Conservation (phyloP, 192 early-diverging fungal species). For the Linnemannia schmuckeri region DNA sequence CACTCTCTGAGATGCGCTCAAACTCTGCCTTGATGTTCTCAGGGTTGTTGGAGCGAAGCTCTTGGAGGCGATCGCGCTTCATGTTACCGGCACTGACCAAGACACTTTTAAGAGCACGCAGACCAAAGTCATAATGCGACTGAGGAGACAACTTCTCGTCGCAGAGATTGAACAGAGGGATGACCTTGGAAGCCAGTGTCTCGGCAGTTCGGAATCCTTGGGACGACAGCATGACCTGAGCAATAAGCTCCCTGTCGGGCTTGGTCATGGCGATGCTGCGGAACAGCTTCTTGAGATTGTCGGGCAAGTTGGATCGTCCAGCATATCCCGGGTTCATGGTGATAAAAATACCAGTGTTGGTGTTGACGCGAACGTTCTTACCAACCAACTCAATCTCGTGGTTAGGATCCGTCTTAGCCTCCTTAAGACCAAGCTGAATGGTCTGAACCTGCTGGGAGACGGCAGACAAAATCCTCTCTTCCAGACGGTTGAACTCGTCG, state of each 20-base stretch:
- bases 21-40: conserved; percentile 56
- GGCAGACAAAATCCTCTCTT: conserved; percentile 97
- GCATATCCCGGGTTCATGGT: conserved; percentile 99
- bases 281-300: conserved; percentile 99
- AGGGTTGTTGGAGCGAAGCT: conserved; percentile 61
- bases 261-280: conserved; percentile 99
- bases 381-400: conserved; percentile 94
- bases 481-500: conserved; percentile 99
- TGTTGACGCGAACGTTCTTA: conserved; percentile 87
- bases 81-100: conserved; percentile 99
- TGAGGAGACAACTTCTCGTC: conserved; percentile 94
- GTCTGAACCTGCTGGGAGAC: conserved; percentile 99
- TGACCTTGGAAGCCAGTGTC: conserved; percentile 92
- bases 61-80: conserved; percentile 85
- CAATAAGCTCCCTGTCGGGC: conserved; percentile 97
- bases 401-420: conserved; percentile 67
- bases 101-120: conserved; percentile 98
- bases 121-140: conserved; percentile 99
- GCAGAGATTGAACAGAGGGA: conserved; percentile 97
- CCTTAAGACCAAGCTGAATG: conserved; percentile 94
- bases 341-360: conserved; percentile 96
- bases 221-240: conserved; percentile 99
- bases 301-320: conserved; percentile 97
- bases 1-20: conserved; percentile 70
- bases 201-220: conserved; percentile 99